These are phyloP conservation scores for Candida dubliniensis DNA, from an alignment of 1,139 yeast genomes.

Conservation along the genomic window DNA sequence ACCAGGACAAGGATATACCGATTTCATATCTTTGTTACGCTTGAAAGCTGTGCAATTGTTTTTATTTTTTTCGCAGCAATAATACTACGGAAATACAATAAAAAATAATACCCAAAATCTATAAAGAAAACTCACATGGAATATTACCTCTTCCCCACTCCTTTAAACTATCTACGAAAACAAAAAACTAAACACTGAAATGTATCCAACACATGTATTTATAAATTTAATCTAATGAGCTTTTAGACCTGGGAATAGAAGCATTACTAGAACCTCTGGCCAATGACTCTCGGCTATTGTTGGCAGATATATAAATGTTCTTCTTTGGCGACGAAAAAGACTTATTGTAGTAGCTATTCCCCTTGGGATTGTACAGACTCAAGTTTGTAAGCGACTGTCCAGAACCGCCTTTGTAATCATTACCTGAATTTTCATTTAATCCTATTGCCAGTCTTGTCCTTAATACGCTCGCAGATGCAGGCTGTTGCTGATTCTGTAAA, in stretches of 20 bases:
- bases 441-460: constrained; percentile 44
- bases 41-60: no score
- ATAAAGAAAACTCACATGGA: no score
- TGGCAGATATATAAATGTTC: constrained; percentile 19
- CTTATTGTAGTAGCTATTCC: constrained; percentile 33
- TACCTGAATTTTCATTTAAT: constrained; percentile 25
- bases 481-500: constrained; percentile 1
- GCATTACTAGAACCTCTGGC: constrained; percentile 23
- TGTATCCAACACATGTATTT: background rate
- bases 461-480: constrained; percentile 26
- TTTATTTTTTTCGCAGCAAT: no score
- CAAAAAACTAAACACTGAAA: background rate
- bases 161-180: background rate
- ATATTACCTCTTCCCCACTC: background rate
- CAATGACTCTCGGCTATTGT: constrained; percentile 33
- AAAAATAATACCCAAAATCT: no score
- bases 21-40: no score
- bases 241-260: constrained; percentile 18
- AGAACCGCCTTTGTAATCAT: constrained; percentile 12
- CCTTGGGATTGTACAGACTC: constrained; percentile 8
- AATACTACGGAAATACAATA: no score
- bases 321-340: constrained; percentile 39
- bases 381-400: constrained; percentile 1
- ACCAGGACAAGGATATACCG: no score
- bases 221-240: constrained; percentile 11